Evolutionary conservation across 345 rosid genomes (phyloP).

Genomic region (Draba incana): DNA sequence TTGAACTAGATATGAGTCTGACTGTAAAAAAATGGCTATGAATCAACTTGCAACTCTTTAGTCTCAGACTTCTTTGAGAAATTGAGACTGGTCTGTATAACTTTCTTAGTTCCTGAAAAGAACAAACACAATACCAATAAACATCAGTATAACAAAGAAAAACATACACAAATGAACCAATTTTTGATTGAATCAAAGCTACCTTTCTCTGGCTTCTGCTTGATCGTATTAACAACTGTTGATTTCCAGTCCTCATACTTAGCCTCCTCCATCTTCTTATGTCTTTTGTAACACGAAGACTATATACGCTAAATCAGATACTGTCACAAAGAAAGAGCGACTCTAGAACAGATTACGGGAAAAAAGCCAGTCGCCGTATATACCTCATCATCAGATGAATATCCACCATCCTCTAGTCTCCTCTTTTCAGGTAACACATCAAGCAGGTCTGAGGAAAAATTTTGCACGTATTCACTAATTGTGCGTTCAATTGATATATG

Average conservation of each 20-base stretch:
- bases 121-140: constrained; percentile 2
- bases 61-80: constrained; percentile 54
- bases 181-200: background rate
- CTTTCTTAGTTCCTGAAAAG: constrained; percentile 60
- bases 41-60: constrained; percentile 47
- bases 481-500: constrained; percentile 15
- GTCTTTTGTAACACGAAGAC: constrained; percentile 71
- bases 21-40: constrained; percentile 11
- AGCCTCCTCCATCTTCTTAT: constrained; percentile 58
- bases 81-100: constrained; percentile 60
- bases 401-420: constrained; percentile 70
- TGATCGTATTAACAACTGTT: constrained; percentile 58
- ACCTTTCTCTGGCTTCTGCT: constrained; percentile 55
- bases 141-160: constrained; percentile 18
- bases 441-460: constrained; percentile 35
- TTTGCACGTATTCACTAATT: constrained; percentile 4
- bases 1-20: background rate
- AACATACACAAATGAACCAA: constrained; percentile 9
- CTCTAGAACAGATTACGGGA: background rate
- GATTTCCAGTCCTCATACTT: constrained; percentile 86
- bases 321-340: background rate
- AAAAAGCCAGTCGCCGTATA: constrained; percentile 36
- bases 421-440: constrained; percentile 74
- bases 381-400: constrained; percentile 69
- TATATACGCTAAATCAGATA: constrained; percentile 38